Evolutionary conservation across 495 filamentous ascomycete species (phyloP).

Genomic region (Podospora comata): DNA sequence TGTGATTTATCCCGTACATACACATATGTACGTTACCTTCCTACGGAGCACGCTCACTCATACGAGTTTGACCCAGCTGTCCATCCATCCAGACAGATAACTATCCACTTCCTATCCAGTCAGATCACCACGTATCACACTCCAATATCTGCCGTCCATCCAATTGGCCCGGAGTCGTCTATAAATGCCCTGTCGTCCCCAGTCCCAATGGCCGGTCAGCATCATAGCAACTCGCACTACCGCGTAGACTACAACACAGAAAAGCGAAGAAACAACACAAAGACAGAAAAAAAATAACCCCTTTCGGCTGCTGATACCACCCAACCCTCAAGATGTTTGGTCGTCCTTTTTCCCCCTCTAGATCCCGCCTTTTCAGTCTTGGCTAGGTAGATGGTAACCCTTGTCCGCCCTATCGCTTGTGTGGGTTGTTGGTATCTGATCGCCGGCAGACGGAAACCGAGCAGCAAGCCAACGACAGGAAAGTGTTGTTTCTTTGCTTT

Average conservation of each 20-base stretch:
- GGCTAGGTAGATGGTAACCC: too few species aligned
- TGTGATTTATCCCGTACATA: too few species aligned
- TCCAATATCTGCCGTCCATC: not conserved
- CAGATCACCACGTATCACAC: not conserved
- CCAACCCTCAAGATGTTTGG: not conserved
- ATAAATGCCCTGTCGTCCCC: not conserved
- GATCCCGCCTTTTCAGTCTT: not conserved
- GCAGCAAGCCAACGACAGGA: not conserved
- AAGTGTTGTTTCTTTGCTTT: not conserved
- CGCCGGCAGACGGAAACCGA: not conserved
- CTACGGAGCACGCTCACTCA: too few species aligned
- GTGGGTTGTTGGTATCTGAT: not conserved
- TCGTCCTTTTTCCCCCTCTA: not conserved
- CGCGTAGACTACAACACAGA: not conserved
- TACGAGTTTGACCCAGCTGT: too few species aligned
- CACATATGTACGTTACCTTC: too few species aligned
- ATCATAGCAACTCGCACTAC: not conserved
- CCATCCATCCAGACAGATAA: not conserved
- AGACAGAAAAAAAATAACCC: not conserved
- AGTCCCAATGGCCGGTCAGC: not conserved
- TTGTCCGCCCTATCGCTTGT: not conserved
- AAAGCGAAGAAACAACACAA: not conserved
- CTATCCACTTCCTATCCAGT: not conserved
- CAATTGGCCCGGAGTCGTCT: not conserved
- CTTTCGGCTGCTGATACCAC: not conserved